Percentiles rank a stretch among this genome's conserved stretches.
phyloP scores from a whole-genome alignment of 768 basidiomycete species.

The Boletus rubroflammeus region DNA sequence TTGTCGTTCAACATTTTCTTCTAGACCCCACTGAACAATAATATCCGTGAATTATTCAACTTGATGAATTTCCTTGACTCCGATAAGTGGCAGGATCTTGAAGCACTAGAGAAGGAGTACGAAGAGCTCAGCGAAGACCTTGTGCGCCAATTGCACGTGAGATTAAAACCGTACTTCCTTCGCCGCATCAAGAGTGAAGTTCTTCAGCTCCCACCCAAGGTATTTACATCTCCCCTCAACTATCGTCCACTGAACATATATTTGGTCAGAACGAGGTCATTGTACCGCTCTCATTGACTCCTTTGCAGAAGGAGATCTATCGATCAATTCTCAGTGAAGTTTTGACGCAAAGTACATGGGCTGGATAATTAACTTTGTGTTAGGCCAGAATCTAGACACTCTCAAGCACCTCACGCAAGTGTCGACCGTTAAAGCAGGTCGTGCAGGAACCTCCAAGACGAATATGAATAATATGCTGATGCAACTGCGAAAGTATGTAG shows the following conservation, averaged over 20 bases:
- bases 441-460: slow-evolving; percentile 39
- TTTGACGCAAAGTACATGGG: slow-evolving; percentile 9
- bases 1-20: neutral
- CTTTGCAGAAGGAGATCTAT: slow-evolving; percentile 85
- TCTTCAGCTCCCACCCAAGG: slow-evolving; percentile 88
- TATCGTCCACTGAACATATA: slow-evolving; percentile 1
- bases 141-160: slow-evolving; percentile 72
- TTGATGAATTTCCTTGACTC: slow-evolving; percentile 95
- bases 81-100: slow-evolving; percentile 69
- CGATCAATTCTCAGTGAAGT: slow-evolving; percentile 71
- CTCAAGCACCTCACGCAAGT: slow-evolving; percentile 57
- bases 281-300: slow-evolving; percentile 84
- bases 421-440: slow-evolving; percentile 31
- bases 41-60: slow-evolving; percentile 94
- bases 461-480: slow-evolving; percentile 81
- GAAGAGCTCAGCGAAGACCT: slow-evolving; percentile 76
- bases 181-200: slow-evolving; percentile 93
- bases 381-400: slow-evolving; percentile 69
- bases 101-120: slow-evolving; percentile 68
- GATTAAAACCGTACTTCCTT: slow-evolving; percentile 86
- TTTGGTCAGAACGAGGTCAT: slow-evolving; percentile 76
- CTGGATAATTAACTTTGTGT: slow-evolving; percentile 6
- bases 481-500: slow-evolving; percentile 77
- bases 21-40: slow-evolving; percentile 94
- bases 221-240: slow-evolving; percentile 25